Evolutionary conservation across 2,329 filamentous ascomycete genomes (phyloP).

Genomic region (Ophiosphaerella herpotricha): DNA sequence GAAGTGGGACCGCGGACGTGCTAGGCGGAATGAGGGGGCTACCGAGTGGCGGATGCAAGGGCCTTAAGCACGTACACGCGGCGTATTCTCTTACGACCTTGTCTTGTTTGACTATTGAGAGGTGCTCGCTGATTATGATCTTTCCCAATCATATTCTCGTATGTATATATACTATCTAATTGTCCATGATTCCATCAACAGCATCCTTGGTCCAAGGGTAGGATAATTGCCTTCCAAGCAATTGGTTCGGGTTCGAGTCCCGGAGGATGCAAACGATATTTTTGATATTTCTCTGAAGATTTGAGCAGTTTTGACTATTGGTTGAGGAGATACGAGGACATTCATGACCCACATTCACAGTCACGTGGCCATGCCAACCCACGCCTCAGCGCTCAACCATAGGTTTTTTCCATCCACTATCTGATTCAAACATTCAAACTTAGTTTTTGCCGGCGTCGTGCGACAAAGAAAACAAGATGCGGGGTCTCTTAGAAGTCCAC

Average conservation of each 20-base stretch:
- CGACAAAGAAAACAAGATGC: slow-evolving; percentile 1
- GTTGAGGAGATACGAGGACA: too few species aligned
- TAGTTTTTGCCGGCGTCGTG: background rate
- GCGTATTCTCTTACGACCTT: too few species aligned
- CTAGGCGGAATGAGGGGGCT: too few species aligned
- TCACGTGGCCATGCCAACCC: too few species aligned
- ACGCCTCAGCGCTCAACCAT: background rate
- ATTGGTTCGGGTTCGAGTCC: slow-evolving; percentile 27
- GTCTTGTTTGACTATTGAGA: too few species aligned
- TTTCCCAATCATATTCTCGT: too few species aligned
- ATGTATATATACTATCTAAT: background rate
- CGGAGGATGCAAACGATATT: slow-evolving; percentile 23
- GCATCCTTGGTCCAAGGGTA: slow-evolving; percentile 17
- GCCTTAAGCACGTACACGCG: too few species aligned
- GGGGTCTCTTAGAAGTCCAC: slow-evolving; percentile 4
- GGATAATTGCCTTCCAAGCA: slow-evolving; percentile 31
- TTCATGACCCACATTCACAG: too few species aligned
- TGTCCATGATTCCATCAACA: background rate
- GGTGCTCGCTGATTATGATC: too few species aligned
- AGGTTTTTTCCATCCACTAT: background rate
- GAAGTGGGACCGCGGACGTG: too few species aligned
- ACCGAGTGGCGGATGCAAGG: too few species aligned
- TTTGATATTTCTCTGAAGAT: background rate
- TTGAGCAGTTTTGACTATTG: too few species aligned
- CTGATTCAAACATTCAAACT: background rate